Base-by-base conservation (phyloP, 2,329 filamentous ascomycete species). In the Colletotrichum australisinense region DNA sequence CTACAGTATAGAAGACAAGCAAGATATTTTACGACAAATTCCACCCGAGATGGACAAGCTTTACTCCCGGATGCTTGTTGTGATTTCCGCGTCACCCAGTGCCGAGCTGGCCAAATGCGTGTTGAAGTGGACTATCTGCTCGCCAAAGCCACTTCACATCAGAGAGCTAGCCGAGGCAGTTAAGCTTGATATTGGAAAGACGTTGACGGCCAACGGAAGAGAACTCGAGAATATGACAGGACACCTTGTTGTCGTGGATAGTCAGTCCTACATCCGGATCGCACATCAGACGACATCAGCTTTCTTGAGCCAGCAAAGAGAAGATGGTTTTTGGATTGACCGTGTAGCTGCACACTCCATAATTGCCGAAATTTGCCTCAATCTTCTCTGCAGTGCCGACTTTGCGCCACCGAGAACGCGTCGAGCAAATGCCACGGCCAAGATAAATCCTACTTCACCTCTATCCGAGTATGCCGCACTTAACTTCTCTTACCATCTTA, bases 1-100 rank as follows among this genome's bases (percentile, higher is more conserved):
- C 1, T 76, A 77, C 73, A 77, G 72, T 28, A 55, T 76, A n/a
- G 77, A 78, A 63, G 74, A 77, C 24, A 78, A 76, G 73, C 68
- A 75, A 30, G 73, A 72, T 16, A 66, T 76, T 11, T 59, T 78
- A n/a, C 57, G 69, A 38, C 67, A 76, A 30, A 74, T 77, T 3
- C 77, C 77, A 68, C n/a, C 60, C 65, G 16, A 74, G 67, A 57
- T 75, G 74, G 74, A 46, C 58, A 1, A 52, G 64, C 19, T 74
- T 63, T 53, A 62, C 24, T 26, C 24, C 24, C 24, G 24, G 24
- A 26, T 26, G 24, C 24, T 26, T 26, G 24, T 26, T 26, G 24
- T 26, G 24, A 26, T 26, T 26, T 26, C 24, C 24, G 24, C 24
- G 24, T 26, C 24, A 26, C 24, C 24, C 24, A 52, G 22, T 11